Evolutionary conservation across 164 flowering plant genomes (phyloP).

Genomic region (Vitis labrusca): DNA sequence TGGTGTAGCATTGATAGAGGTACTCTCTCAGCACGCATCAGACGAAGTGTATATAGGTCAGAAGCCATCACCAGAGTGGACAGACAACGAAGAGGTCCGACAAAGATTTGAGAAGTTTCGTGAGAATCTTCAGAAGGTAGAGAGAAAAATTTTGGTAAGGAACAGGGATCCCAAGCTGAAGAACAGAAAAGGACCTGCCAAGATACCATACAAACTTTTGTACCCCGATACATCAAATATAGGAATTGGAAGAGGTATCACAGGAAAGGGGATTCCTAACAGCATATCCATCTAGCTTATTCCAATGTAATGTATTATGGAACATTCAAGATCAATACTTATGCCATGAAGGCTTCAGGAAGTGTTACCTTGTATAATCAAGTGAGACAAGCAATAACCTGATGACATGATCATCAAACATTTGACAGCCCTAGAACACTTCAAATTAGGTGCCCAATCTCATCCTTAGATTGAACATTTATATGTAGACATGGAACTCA

Average conservation of each 20-base stretch:
- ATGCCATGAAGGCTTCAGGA: not conserved
- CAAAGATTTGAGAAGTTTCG: conserved; percentile 35
- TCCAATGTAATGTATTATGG: not conserved
- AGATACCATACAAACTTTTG: conserved; percentile 38
- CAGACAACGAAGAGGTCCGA: conserved; percentile 28
- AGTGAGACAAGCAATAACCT: not conserved
- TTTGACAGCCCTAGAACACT: not conserved
- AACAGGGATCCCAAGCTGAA: conserved; percentile 35
- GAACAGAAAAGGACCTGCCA: conserved; percentile 45
- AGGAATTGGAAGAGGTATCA: conserved; percentile 24
- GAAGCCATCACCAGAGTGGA: conserved; percentile 45
- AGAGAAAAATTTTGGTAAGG: conserved; percentile 39
- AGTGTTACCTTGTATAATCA: not conserved
- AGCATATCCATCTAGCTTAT: conserved; percentile 33
- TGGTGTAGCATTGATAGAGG: conserved; percentile 27
- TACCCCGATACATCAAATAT: conserved; percentile 32
- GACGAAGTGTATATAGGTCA: conserved; percentile 66
- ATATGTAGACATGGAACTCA: not conserved
- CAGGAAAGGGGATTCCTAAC: conserved; percentile 60
- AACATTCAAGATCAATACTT: not conserved
- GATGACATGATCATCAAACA: not conserved
- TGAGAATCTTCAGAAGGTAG: conserved; percentile 30
- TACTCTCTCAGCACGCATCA: conserved; percentile 48
- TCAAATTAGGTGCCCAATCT: not conserved
- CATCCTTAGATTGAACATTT: not conserved